Evolutionary conservation across 1,284 basidiomycete species (phyloP).

Genomic region (Kalmanozyma brasiliensis): DNA sequence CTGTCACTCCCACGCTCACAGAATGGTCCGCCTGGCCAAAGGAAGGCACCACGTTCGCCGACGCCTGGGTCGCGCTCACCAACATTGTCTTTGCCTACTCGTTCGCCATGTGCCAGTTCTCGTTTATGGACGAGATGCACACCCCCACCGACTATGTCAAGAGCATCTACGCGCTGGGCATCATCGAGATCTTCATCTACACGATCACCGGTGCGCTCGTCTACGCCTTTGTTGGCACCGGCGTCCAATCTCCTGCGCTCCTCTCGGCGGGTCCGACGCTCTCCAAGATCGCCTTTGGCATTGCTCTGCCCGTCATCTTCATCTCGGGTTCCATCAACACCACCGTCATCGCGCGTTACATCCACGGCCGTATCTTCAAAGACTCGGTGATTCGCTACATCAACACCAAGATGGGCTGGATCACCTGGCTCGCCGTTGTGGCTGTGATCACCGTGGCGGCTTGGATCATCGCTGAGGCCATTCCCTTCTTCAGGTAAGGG

Average conservation of each 20-base stretch:
- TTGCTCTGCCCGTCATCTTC: conserved; percentile 59
- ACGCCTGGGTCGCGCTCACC: conserved; percentile 52
- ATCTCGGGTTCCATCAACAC: conserved; percentile 64
- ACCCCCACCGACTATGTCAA: conserved; percentile 59
- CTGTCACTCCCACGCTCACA: conserved; percentile 25
- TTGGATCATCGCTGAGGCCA: conserved; percentile 53
- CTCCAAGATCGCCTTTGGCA: conserved; percentile 58
- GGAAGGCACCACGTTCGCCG: conserved; percentile 48
- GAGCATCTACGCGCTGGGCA: conserved; percentile 53
- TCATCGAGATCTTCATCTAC: conserved; percentile 61
- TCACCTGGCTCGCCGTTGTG: conserved; percentile 51
- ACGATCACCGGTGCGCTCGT: conserved; percentile 58
- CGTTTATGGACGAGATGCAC: conserved; percentile 61
- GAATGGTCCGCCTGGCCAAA: conserved; percentile 56
- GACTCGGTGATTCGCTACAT: conserved; percentile 55
- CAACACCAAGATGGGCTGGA: conserved; percentile 55
- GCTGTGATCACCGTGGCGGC: conserved; percentile 49
- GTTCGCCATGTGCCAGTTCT: conserved; percentile 60
- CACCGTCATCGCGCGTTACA: conserved; percentile 51
- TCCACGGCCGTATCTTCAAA: conserved; percentile 53
- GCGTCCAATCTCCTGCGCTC: conserved; percentile 53
- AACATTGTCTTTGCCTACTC: conserved; percentile 63
- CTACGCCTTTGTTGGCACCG: conserved; percentile 56
- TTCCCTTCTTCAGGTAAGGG: conserved; percentile 49
- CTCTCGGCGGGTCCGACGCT: conserved; percentile 52